Evolutionary conservation across 306 rosid species (phyloP).

Genomic region (Boehmeria nivea): DNA sequence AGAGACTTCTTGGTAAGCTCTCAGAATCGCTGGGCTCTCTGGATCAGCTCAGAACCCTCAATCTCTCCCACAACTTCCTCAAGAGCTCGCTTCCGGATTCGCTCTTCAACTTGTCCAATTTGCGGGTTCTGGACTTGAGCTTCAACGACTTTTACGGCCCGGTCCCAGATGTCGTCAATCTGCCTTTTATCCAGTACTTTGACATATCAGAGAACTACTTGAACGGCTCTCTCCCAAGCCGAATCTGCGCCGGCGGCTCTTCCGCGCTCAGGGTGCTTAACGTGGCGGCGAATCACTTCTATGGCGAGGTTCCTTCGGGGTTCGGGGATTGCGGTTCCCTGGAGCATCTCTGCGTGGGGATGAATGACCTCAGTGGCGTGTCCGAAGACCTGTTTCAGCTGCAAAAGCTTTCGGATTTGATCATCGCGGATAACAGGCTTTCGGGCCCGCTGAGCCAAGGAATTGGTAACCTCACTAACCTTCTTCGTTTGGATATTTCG

Average conservation of each 20-base stretch:
- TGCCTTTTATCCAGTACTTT: conserved; percentile 6
- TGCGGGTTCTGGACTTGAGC: conserved; percentile 25
- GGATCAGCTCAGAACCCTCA: no score
- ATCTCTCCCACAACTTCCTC: conserved; percentile 18
- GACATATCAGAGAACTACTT: conserved; percentile 28
- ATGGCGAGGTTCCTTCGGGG: neutral
- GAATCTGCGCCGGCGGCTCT: conserved; percentile 17
- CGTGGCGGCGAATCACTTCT: conserved; percentile 13
- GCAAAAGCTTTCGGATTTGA: no score
- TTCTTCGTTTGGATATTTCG: conserved; percentile 24
- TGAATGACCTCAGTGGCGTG: conserved; percentile 8
- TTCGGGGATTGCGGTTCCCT: conserved; percentile 12
- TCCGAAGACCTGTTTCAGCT: neutral
- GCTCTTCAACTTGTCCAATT: conserved; percentile 14
- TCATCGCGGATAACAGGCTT: conserved; percentile 14
- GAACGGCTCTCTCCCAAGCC: conserved; percentile 23
- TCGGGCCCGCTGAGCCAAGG: conserved; percentile 15
- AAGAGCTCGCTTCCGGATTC: neutral
- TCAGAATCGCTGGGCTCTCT: conserved; percentile 16
- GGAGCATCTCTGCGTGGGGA: neutral
- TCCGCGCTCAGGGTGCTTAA: conserved; percentile 1
- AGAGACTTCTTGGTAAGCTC: neutral
- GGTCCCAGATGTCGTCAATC: conserved; percentile 9
- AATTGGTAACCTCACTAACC: conserved; percentile 24
- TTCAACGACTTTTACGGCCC: conserved; percentile 7